Evolutionary conservation across 805 yeast species (phyloP).

Genomic region (Hermanozyma aechmeae): DNA sequence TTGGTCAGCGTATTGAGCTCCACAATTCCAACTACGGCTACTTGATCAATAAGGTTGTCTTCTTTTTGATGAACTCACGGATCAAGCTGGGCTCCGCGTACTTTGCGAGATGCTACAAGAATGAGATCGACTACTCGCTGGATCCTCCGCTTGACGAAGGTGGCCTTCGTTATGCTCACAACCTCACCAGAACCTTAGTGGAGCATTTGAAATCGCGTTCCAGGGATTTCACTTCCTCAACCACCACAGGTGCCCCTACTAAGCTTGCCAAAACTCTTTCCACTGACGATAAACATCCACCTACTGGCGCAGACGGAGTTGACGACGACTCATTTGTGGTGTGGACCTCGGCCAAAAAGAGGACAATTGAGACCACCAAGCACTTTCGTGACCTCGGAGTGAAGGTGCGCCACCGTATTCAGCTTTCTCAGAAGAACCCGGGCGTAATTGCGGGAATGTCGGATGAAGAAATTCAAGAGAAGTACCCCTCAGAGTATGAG

Average conservation of each 20-base stretch:
- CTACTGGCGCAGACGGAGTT: slow-evolving; percentile 47
- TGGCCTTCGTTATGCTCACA: slow-evolving; percentile 60
- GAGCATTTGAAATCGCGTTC: slow-evolving; percentile 26
- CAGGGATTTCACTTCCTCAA: slow-evolving; percentile 13
- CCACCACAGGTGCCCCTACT: slow-evolving; percentile 1
- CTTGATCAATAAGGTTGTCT: slow-evolving; percentile 81
- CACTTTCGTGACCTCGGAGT: slow-evolving; percentile 57
- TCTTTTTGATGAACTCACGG: slow-evolving; percentile 84
- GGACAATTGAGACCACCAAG: slow-evolving; percentile 74
- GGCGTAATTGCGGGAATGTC: slow-evolving; percentile 73
- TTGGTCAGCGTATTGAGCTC: slow-evolving; percentile 75
- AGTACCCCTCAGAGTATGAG: slow-evolving; percentile 62
- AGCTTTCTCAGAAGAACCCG: slow-evolving; percentile 80
- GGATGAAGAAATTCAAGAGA: slow-evolving; percentile 45
- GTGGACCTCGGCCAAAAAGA: slow-evolving; percentile 90
- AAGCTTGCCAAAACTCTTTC: slow-evolving; percentile 12
- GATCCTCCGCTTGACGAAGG: slow-evolving; percentile 79
- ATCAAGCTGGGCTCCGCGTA: slow-evolving; percentile 85
- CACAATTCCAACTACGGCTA: slow-evolving; percentile 83
- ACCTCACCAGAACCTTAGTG: slow-evolving; percentile 50
- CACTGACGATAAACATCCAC: slow-evolving; percentile 31
- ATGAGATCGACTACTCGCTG: slow-evolving; percentile 49
- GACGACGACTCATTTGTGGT: slow-evolving; percentile 61
- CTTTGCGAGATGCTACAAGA: slow-evolving; percentile 72
- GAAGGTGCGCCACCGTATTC: slow-evolving; percentile 65